Evolutionary conservation across 208 protist species (phyloP).

Genomic region (Leishmania arabica): DNA sequence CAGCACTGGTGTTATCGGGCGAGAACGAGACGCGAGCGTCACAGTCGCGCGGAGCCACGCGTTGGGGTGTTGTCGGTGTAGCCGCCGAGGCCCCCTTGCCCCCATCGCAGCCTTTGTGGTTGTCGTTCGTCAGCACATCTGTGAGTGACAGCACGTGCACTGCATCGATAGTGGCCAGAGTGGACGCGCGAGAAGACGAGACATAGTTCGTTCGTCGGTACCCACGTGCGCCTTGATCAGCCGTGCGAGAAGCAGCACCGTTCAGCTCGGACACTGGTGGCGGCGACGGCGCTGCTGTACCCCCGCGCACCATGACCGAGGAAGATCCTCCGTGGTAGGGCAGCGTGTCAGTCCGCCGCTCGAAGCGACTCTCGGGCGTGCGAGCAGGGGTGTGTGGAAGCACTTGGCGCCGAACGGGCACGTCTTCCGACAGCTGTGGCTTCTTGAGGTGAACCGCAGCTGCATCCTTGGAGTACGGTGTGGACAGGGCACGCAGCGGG

Average conservation of each 20-base stretch:
- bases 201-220: neutral
- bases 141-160: slow-evolving; percentile 3
- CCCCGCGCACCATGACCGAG: slow-evolving; percentile 6
- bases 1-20: neutral
- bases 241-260: neutral
- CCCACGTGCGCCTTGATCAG: neutral
- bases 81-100: neutral
- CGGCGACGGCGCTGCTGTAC: slow-evolving; percentile 9
- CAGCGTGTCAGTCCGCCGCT: slow-evolving; percentile 9
- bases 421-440: neutral
- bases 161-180: neutral
- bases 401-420: slow-evolving; percentile 2
- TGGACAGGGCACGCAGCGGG: slow-evolving; percentile 11
- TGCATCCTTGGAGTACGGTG: neutral
- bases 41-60: neutral
- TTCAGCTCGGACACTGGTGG: neutral
- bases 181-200: slow-evolving; percentile 8
- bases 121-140: neutral
- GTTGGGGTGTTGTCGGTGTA: neutral
- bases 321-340: slow-evolving; percentile 3
- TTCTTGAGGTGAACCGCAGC: neutral
- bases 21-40: neutral
- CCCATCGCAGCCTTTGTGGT: neutral
- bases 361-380: neutral
- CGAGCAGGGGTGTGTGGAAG: slow-evolving; percentile 23